Base-by-base conservation (phyloP, 352 stramenopile species). In the Globisporangium irregulare region DNA sequence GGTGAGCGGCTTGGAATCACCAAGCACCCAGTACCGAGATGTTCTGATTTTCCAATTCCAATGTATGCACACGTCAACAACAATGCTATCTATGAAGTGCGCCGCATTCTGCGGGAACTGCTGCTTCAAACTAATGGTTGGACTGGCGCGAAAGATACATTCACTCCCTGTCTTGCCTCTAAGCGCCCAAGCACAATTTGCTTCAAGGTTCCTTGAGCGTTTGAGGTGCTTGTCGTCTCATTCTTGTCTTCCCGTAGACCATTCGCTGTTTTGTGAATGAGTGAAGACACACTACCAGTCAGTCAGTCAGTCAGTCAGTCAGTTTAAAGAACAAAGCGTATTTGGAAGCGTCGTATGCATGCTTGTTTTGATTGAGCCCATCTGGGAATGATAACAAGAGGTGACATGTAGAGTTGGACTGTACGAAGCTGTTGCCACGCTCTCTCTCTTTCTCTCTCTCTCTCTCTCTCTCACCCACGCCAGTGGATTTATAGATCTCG, bases 111-210 rank as follows among this genome's bases (percentile, higher is more conserved):
- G 24, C 12, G 24, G 24, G 27, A 43, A 3, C 59, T 64, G 24
- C 59, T 64, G 59, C 38, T 56, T 64, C 41, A 64, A 64, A 29
- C 38, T 41, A 12, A 20, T 29, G 15, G 25, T 10, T 56, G 24
- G 24, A 54, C 43, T n/a, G 36, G 6, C 43, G 43, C 59, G 24
- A 56, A 64, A 53, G 20, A 64, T 53, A 48, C 38, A 53, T 18
- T 15, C 24, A 56, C 20, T 22, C 32, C 32, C 3, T 38, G 5
- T 10, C 6, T 38, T 29, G 15, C 20, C 53, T 24, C 43, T 10
- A 14, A 24, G 48, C n/a, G 5, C 12, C n/a, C 20, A 56, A 29
- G n/a, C 18, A 51, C 6, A n/a, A n/a, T 51, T 24, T 51, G 18
- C 18, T 24, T 51, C 18, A 51, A 51, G 43, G 43, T 24, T 51